A percentile compares a stretch with the other conserved stretches of the same genome.
Evolutionary conservation across 306 rosid species (phyloP).

Genomic region (Pterocarpus santalinus): DNA sequence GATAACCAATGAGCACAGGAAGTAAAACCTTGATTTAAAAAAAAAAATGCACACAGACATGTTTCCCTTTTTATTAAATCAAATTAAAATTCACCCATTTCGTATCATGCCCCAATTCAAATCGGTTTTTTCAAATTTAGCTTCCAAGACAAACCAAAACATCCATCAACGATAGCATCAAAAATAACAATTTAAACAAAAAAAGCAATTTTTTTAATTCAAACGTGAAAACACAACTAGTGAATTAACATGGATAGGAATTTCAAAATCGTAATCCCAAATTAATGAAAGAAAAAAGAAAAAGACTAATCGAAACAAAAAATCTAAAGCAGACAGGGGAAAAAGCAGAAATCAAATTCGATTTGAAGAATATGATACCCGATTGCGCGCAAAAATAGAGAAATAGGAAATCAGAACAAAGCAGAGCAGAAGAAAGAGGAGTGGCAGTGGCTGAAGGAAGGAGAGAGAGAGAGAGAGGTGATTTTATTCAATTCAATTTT

Average conservation of each 20-base stretch:
- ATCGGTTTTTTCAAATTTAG: not conserved
- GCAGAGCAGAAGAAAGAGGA: conserved; percentile 17
- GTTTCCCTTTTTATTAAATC: not conserved
- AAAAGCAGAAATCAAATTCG: not conserved
- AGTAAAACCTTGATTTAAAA: not conserved
- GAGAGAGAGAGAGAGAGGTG: not conserved
- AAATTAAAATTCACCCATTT: conserved; percentile 29
- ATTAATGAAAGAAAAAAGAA: not conserved
- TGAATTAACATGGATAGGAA: conserved; percentile 10
- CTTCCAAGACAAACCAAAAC: conserved; percentile 12
- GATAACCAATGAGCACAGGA: conserved; percentile 6
- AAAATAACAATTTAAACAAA: not conserved
- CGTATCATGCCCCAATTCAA: conserved; percentile 34
- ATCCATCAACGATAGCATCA: conserved; percentile 3
- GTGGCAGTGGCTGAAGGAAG: not conserved
- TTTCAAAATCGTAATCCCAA: conserved; percentile 17
- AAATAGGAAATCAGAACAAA: not conserved
- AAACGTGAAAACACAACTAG: not conserved
- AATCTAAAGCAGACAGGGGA: not conserved
- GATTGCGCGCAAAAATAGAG: conserved; percentile 19
- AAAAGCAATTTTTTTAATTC: not conserved
- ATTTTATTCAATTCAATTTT: conserved; percentile 6
- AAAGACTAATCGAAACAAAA: conserved; percentile 24
- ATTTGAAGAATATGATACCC: conserved; percentile 38
- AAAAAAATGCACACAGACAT: not conserved